A percentile compares a stretch with the other conserved stretches of the same genome.
These are phyloP conservation scores for Calocera viscosa DNA, from an alignment of 768 basidiomycete species.

Conservation along the genomic window DNA sequence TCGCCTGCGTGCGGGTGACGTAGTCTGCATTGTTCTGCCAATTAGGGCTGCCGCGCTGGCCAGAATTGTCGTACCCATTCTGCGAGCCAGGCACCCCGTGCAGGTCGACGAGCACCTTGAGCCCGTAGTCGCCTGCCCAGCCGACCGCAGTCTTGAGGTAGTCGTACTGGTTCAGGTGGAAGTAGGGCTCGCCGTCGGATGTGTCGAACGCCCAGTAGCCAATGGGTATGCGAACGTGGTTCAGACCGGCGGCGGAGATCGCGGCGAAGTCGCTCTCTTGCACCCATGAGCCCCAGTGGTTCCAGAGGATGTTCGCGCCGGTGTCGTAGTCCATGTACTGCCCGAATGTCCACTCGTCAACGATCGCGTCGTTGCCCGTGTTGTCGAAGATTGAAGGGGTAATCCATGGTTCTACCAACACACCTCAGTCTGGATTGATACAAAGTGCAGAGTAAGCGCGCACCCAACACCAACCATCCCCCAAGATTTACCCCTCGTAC, in stretches of 20 bases:
- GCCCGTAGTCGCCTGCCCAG: slow-evolving; percentile 44
- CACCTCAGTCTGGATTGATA: background rate
- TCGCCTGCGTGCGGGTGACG: slow-evolving; percentile 49
- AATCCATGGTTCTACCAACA: slow-evolving; percentile 52
- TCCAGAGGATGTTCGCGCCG: slow-evolving; percentile 34
- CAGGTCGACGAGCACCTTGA: slow-evolving; percentile 76
- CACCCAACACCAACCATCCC: slow-evolving; percentile 14
- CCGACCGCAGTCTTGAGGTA: slow-evolving; percentile 25
- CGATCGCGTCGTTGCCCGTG: slow-evolving; percentile 42
- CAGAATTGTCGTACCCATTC: slow-evolving; percentile 72
- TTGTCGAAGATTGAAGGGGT: slow-evolving; percentile 60
- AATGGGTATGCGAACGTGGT: slow-evolving; percentile 59
- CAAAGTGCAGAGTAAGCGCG: background rate
- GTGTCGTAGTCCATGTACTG: slow-evolving; percentile 36
- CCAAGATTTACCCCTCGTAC: slow-evolving; percentile 18
- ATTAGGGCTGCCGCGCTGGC: slow-evolving; percentile 46
- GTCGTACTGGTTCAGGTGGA: slow-evolving; percentile 7
- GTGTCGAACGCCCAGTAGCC: slow-evolving; percentile 68
- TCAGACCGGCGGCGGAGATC: slow-evolving; percentile 54
- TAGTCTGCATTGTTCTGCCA: slow-evolving; percentile 61
- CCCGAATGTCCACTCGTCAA: slow-evolving; percentile 55
- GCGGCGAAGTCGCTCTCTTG: slow-evolving; percentile 57
- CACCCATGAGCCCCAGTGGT: slow-evolving; percentile 47
- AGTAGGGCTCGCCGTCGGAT: slow-evolving; percentile 24
- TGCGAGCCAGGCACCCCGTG: slow-evolving; percentile 60